A percentile compares a stretch with the other conserved stretches of the same genome.
phyloP scores from a whole-genome alignment of 2,329 filamentous ascomycete genomes.

The Exophiala spinifera region DNA sequence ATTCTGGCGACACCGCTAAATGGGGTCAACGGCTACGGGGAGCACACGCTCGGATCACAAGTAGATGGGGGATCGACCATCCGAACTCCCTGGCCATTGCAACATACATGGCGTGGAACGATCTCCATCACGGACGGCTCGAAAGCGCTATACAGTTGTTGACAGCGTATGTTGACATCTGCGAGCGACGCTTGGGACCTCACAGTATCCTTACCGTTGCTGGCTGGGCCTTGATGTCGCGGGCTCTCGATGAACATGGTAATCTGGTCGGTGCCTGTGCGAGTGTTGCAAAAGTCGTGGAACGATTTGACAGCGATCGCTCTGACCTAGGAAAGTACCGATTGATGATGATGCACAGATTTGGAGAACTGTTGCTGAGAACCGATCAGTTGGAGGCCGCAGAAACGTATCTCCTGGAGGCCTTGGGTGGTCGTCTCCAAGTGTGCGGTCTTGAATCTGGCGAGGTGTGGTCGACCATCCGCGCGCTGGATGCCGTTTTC shows the following conservation, averaged over 20 bases:
- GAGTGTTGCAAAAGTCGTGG: not conserved
- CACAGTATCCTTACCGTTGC: constrained; percentile 23
- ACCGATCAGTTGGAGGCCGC: not conserved
- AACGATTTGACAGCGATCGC: not conserved
- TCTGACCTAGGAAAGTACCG: constrained; percentile 4
- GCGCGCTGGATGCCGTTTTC: not conserved
- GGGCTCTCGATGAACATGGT: constrained; percentile 7
- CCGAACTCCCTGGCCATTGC: constrained; percentile 22
- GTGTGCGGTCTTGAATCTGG: not conserved
- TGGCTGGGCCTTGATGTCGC: constrained; percentile 17
- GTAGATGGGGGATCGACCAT: constrained; percentile 15
- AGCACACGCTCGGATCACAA: constrained; percentile 7
- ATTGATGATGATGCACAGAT: not conserved
- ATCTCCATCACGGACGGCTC: constrained; percentile 4
- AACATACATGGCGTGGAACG: constrained; percentile 21
- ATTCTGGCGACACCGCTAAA: constrained; percentile 1
- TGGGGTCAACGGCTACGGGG: constrained; percentile 9
- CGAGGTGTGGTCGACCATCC: not conserved
- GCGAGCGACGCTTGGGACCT: constrained; percentile 19
- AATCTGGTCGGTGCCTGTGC: not conserved
- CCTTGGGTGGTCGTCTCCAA: not conserved
- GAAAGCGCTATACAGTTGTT: constrained; percentile 7
- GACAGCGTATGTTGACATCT: constrained; percentile 11
- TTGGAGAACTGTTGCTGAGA: not conserved
- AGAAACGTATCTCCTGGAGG: not conserved